phyloP scores from a whole-genome alignment of 768 basidiomycete species.

The Rickenella mellea region DNA sequence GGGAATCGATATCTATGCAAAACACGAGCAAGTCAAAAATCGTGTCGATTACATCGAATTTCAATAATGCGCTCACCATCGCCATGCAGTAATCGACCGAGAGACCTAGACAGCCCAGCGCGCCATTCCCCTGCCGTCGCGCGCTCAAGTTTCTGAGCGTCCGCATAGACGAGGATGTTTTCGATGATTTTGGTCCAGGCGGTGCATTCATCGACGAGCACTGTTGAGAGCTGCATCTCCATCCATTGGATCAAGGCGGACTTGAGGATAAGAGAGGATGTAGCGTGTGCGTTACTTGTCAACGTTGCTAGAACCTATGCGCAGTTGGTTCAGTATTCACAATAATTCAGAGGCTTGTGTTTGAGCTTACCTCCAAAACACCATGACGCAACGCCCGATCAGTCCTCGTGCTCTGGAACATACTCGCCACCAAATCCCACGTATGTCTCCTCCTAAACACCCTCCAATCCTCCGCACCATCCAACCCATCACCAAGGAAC shows the following conservation, averaged over 20 bases:
- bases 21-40: not conserved
- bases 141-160: constrained; percentile 40
- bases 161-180: constrained; percentile 45
- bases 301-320: constrained; percentile 70
- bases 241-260: constrained; percentile 76
- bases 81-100: constrained; percentile 29
- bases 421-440: constrained; percentile 78
- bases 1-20: not conserved
- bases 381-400: constrained; percentile 45
- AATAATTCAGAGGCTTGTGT: not conserved
- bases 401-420: constrained; percentile 58
- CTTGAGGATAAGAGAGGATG: constrained; percentile 61
- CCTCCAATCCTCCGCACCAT: constrained; percentile 68
- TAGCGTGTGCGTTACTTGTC: constrained; percentile 60
- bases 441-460: constrained; percentile 74
- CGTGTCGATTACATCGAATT: not conserved
- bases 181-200: constrained; percentile 61
- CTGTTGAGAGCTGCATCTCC: constrained; percentile 45
- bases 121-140: constrained; percentile 56
- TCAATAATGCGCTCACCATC: constrained; percentile 10
- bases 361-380: constrained; percentile 56
- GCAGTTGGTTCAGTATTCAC: not conserved
- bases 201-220: constrained; percentile 30
- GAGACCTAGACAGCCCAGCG: constrained; percentile 40
- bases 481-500: constrained; percentile 76